These are phyloP conservation scores for Neonectria punicea DNA, from an alignment of 2,329 filamentous ascomycete species.

Conservation along the genomic window DNA sequence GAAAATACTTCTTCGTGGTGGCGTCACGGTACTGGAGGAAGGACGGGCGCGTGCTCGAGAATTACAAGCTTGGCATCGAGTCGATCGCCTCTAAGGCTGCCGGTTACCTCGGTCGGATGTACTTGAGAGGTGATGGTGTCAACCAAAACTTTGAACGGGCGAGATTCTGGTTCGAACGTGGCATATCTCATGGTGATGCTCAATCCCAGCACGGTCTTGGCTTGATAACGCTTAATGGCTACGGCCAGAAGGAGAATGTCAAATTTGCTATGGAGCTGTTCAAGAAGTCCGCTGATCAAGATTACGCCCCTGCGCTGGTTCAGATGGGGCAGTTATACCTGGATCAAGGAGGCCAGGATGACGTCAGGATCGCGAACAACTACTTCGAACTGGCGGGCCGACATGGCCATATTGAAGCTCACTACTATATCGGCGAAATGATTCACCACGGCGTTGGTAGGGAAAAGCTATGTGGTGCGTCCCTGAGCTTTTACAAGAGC, in stretches of 20 bases:
- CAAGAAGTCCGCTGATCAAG: conserved; percentile 82
- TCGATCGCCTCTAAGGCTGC: conserved; percentile 85
- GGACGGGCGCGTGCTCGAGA: conserved; percentile 78
- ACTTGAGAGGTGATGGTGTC: conserved; percentile 86
- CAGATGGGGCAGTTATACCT: conserved; percentile 86
- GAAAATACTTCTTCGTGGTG: conserved; percentile 83
- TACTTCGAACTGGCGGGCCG: conserved; percentile 90
- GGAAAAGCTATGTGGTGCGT: conserved; percentile 80
- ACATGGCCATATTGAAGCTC: conserved; percentile 86
- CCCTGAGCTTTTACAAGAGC: conserved; percentile 84
- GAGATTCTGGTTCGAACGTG: conserved; percentile 84
- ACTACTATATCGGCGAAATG: conserved; percentile 92
- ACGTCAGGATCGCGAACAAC: conserved; percentile 79
- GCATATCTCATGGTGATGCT: conserved; percentile 78
- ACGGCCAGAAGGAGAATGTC: conserved; percentile 76
- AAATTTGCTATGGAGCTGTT: conserved; percentile 80
- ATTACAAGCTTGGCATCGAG: conserved; percentile 76
- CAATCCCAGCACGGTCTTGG: conserved; percentile 88
- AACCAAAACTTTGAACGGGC: conserved; percentile 82
- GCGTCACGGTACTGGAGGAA: conserved; percentile 84
- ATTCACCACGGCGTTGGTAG: conserved; percentile 82
- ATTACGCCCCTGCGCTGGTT: conserved; percentile 83
- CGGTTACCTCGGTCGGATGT: conserved; percentile 89
- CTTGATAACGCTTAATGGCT: conserved; percentile 83
- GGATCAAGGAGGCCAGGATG: conserved; percentile 77